Conservation (phyloP, 2,329 filamentous ascomycete species). For the Colletotrichum tamarilloi region DNA sequence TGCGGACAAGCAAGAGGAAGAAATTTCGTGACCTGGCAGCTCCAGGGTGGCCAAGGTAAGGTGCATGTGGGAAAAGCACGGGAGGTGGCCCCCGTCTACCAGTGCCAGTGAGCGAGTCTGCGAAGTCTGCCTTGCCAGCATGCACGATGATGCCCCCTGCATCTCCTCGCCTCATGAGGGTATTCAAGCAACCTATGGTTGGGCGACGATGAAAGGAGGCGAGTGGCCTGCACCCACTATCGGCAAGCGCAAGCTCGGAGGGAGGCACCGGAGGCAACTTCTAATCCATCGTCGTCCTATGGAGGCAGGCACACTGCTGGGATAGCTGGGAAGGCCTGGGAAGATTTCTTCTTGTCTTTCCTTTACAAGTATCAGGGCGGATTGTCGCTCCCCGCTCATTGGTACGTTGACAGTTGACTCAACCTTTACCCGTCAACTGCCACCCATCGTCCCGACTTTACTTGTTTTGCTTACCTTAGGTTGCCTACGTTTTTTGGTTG, state of each 20-base stretch:
- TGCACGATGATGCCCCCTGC: conserved; percentile 7
- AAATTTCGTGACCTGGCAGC: background rate
- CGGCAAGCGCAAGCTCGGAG: background rate
- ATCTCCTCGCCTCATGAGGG: background rate
- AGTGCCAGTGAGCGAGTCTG: too few species aligned
- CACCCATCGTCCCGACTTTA: background rate
- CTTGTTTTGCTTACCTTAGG: too few species aligned
- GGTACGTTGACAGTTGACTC: background rate
- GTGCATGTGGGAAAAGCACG: background rate
- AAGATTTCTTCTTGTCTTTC: background rate
- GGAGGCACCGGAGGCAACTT: background rate
- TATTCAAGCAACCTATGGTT: background rate
- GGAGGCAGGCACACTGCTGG: background rate
- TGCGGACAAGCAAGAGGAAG: background rate
- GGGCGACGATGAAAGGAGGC: background rate
- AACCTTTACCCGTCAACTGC: background rate
- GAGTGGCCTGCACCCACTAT: background rate
- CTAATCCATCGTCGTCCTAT: background rate
- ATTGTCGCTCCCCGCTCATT: background rate
- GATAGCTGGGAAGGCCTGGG: background rate
- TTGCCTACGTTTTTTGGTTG: background rate
- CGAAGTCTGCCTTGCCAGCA: conserved; percentile 7
- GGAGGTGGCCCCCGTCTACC: background rate
- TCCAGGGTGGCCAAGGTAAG: background rate
- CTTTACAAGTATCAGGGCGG: background rate